Base-by-base conservation (phyloP, 2,329 filamentous ascomycete genomes). In the Raffaelea albimanens region DNA sequence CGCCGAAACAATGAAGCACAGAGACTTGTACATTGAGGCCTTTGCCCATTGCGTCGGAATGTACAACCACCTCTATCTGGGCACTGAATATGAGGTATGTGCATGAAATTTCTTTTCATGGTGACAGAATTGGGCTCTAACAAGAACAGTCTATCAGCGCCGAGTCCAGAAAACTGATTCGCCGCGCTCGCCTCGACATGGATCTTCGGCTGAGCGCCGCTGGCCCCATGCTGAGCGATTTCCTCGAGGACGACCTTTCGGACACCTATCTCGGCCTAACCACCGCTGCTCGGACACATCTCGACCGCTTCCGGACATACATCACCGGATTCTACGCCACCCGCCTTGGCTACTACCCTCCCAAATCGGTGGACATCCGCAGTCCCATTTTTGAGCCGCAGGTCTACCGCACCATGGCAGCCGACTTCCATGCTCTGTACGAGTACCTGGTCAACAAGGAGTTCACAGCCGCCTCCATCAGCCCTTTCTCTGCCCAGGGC, bases 31-130 rank as follows among this genome's bases (percentile, higher is more conserved):
- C 69, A 73, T 81, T 11, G 76, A 86, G 57, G 81, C 86, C 0
- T 88, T 90, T 62, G 73, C 77, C 14, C 87, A 93, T 58, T 88
- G 85, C 58, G 82, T 84, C 33, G 87, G 86, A 40, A 89, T 91
- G 85, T 76, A 75, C 50, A 77, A 84, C 19, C 67, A 68, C 22
- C 52, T 90, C 5, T 67, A 70, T 38, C 57, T 64, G 5, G 76
- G 73, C 53, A 60, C 72, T 1, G 84, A 85, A 52, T 85, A 80
- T 51, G 67, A 74, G 60, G 81, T 83, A 66, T 55, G 75, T 64
- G 5, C 22, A 45, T 45, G 22, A 22, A 16, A 21, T 29, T 34
- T 14, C 38, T n/a, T n/a, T n/a, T n/a, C n/a, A n/a, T n/a, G n/a
- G n/a, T n/a, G n/a, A n/a, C n/a, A n/a, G n/a, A n/a, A n/a, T 44